Conservation (phyloP, 305 asterid genomes). For the Fraxinus nigra region DNA sequence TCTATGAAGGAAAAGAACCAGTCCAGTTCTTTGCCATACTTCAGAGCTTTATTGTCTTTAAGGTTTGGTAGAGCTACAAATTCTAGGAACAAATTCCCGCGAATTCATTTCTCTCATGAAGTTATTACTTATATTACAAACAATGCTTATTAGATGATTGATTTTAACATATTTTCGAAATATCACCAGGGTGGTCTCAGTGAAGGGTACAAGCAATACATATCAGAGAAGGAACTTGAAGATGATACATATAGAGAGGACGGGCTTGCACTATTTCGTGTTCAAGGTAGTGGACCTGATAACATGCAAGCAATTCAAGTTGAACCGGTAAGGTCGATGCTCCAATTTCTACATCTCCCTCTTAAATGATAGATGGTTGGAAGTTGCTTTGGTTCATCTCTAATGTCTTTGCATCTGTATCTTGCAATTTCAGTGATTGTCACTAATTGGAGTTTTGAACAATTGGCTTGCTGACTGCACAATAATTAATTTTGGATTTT, state of each 20-base stretch:
- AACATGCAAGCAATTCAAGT: slow-evolving; percentile 99
- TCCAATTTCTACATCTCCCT: slow-evolving; percentile 17
- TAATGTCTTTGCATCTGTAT: not conserved
- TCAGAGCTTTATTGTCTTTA: slow-evolving; percentile 84
- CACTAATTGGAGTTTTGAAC: not conserved
- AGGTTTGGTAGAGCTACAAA: slow-evolving; percentile 52
- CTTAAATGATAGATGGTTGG: slow-evolving; percentile 8
- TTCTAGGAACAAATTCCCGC: not conserved
- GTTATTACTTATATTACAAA: not conserved
- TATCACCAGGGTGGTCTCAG: slow-evolving; percentile 89
- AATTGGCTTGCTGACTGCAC: not conserved
- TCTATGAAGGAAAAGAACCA: slow-evolving; percentile 82
- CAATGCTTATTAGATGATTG: not conserved
- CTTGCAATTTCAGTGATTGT: not conserved
- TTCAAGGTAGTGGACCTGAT: slow-evolving; percentile 98
- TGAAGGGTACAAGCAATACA: slow-evolving; percentile 69
- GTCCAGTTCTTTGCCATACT: slow-evolving; percentile 81
- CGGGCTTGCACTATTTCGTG: slow-evolving; percentile 84
- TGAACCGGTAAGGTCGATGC: slow-evolving; percentile 64
- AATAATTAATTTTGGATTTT: not conserved
- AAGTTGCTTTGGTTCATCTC: slow-evolving; percentile 5
- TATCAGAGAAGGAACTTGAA: slow-evolving; percentile 60
- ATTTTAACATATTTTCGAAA: slow-evolving; percentile 16
- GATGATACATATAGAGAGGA: slow-evolving; percentile 80
- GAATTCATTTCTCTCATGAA: not conserved